These are phyloP conservation scores for Annulohypoxylon truncatum DNA, from an alignment of 2,329 filamentous ascomycete genomes.

Conservation along the genomic window DNA sequence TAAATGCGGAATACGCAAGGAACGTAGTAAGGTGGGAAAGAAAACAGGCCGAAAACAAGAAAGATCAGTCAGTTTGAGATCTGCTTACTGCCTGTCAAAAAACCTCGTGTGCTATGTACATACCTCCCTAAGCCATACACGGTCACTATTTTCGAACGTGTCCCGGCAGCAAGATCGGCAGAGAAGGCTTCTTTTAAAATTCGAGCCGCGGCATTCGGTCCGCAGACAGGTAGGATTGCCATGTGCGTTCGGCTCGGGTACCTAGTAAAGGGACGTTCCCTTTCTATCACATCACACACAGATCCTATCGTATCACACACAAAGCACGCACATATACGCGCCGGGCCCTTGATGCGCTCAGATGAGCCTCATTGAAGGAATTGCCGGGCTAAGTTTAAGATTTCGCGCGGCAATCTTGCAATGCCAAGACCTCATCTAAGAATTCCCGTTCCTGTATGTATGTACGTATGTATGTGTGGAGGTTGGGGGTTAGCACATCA, in stretches of 20 bases:
- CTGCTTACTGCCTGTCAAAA: constrained; percentile 16
- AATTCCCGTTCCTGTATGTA: not conserved
- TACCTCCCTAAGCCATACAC: constrained; percentile 6
- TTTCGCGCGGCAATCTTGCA: constrained; percentile 14
- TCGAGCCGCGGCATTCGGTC: not conserved
- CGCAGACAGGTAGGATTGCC: constrained; percentile 15
- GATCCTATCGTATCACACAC: constrained; percentile 20
- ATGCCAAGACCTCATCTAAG: constrained; percentile 26
- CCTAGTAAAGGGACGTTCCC: constrained; percentile 4
- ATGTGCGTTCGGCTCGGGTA: constrained; percentile 22
- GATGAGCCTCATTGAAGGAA: constrained; percentile 28
- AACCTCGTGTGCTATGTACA: not conserved
- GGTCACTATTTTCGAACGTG: not conserved
- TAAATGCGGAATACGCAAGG: not conserved
- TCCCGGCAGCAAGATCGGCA: constrained; percentile 1
- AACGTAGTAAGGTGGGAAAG: constrained; percentile 5
- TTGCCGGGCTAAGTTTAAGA: constrained; percentile 16
- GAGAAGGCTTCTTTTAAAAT: not conserved
- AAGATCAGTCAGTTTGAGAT: constrained; percentile 1
- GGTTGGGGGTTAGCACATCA: not conserved
- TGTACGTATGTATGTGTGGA: too few species aligned
- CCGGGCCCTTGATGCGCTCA: constrained; percentile 1
- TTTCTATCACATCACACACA: constrained; percentile 27
- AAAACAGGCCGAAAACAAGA: constrained; percentile 1
- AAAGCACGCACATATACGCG: not conserved